Evolutionary conservation across 2,329 filamentous ascomycete species (phyloP), one percentile per base, ranked within the genome.

Genomic region (Penicillium sp.): DNA sequence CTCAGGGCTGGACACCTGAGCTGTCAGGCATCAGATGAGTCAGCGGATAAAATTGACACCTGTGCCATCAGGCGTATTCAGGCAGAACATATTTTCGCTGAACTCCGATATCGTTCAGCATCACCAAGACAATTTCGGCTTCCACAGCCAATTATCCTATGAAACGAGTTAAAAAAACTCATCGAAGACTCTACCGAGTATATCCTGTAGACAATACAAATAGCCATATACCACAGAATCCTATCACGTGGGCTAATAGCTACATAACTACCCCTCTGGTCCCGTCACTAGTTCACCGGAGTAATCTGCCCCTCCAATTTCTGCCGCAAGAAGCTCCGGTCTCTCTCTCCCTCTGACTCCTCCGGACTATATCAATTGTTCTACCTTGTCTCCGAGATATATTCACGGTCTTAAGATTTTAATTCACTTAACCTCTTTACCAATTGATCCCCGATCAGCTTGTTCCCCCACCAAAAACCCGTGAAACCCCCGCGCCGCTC

Each of bases 1-100:
- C 64, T 71, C 67, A 71, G 69, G 69, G 69, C 67, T 72, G 58
- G 62, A 68, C 62, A 68, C 65, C 68, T 68, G 61, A 67, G 44
- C 61, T 56, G 59, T 63, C 62, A 63, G 67, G 68, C 64, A 61
- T 0, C 1, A 39, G 25, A 35, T 64, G 57, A 64, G 55, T 67
- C 60, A 66, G 58, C 53, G n/a, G 15, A 31, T 39, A 13, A 17
- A 41, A 6, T 31, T n/a, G 55, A 58, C 51, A 51, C 48, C 59
- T 25, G 17, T 23, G 31, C 5, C 31, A 13, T 54, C 38, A 61
- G 61, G 61, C 43, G 19, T 0, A 42, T 43, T 43, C 9, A 55
- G 53, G 53, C 54, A 52, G 54, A 45, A 19, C 9, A 50, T 23
- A 13, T 36, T 49, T 55, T 41, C 19, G 10, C 39, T 5, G 5